Conservation (phyloP, 805 yeast species). For the Zygotorulaspora chibaensis region DNA sequence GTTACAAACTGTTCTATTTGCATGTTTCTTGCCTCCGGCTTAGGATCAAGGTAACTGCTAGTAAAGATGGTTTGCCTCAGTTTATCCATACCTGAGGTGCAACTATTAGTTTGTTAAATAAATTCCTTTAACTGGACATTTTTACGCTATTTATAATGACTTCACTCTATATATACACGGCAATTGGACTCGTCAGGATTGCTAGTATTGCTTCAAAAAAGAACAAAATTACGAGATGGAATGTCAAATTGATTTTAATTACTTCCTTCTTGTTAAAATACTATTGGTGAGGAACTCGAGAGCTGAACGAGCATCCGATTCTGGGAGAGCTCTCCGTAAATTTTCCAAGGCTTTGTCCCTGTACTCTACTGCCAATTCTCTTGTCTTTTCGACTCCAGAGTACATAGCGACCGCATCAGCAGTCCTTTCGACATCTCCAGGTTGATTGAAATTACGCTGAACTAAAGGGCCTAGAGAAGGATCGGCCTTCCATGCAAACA, state of each 20-base stretch:
- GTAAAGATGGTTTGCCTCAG: not conserved
- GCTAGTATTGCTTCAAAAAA: too few relatives aligned
- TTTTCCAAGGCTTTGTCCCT: constrained; percentile 71
- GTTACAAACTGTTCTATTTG: constrained; percentile 67
- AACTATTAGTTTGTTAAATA: too few relatives aligned
- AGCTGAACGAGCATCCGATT: constrained; percentile 85
- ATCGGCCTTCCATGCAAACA: constrained; percentile 87
- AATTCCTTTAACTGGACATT: too few relatives aligned
- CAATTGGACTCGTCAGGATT: not conserved
- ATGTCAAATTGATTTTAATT: constrained; percentile 7
- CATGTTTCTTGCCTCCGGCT: constrained; percentile 93
- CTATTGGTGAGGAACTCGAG: constrained; percentile 79
- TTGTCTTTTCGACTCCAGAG: constrained; percentile 73
- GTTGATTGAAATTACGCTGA: constrained; percentile 70
- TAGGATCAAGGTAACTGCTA: constrained; percentile 27
- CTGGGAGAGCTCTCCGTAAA: constrained; percentile 66
- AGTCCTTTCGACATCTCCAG: constrained; percentile 85
- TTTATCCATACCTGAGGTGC: too few relatives aligned
- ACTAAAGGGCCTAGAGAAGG: constrained; percentile 83
- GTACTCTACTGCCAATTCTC: constrained; percentile 70
- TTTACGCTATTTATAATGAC: too few relatives aligned
- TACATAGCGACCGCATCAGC: constrained; percentile 64
- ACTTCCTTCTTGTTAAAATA: constrained; percentile 76
- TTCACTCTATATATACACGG: too few relatives aligned
- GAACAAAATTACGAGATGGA: not conserved